These are phyloP conservation scores for Boletus sensibilis DNA, from an alignment of 768 basidiomycete genomes.

Conservation along the genomic window DNA sequence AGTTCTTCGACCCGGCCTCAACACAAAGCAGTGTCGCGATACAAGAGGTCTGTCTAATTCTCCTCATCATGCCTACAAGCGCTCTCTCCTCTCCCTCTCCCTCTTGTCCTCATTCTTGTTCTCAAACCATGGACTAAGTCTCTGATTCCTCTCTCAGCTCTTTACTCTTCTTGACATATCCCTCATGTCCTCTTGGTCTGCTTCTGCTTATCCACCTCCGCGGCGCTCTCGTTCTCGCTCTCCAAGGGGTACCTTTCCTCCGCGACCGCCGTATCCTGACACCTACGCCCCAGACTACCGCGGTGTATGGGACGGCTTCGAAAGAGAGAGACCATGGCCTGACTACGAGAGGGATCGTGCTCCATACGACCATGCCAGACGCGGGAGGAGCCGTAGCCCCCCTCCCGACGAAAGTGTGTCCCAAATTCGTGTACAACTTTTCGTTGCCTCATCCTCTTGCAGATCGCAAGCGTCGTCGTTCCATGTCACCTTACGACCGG, in stretches of 20 bases:
- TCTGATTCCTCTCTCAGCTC: slow-evolving; percentile 48
- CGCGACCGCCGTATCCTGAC: slow-evolving; percentile 58
- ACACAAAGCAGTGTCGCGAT: slow-evolving; percentile 45
- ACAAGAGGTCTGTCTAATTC: slow-evolving; percentile 86
- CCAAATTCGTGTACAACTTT: neutral
- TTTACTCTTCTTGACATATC: slow-evolving; percentile 29
- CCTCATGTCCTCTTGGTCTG: slow-evolving; percentile 78
- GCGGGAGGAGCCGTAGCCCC: slow-evolving; percentile 78
- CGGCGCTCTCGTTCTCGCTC: slow-evolving; percentile 85
- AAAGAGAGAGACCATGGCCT: slow-evolving; percentile 66
- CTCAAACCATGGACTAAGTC: slow-evolving; percentile 44
- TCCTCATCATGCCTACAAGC: slow-evolving; percentile 71
- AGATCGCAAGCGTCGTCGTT: slow-evolving; percentile 78
- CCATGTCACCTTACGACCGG: slow-evolving; percentile 71
- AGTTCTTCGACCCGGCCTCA: slow-evolving; percentile 31
- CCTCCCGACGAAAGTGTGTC: slow-evolving; percentile 61
- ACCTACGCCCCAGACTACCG: slow-evolving; percentile 59
- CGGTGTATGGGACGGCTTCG: slow-evolving; percentile 67
- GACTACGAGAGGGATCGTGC: slow-evolving; percentile 68
- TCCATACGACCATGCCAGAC: slow-evolving; percentile 64
- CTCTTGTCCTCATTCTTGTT: slow-evolving; percentile 52
- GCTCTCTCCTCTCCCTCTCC: slow-evolving; percentile 65
- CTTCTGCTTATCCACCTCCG: slow-evolving; percentile 65
- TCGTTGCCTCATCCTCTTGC: slow-evolving; percentile 21
- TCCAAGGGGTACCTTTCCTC: slow-evolving; percentile 51